Evolutionary conservation across 768 basidiomycete species (phyloP).

Genomic region (Boletus eberwhitei): DNA sequence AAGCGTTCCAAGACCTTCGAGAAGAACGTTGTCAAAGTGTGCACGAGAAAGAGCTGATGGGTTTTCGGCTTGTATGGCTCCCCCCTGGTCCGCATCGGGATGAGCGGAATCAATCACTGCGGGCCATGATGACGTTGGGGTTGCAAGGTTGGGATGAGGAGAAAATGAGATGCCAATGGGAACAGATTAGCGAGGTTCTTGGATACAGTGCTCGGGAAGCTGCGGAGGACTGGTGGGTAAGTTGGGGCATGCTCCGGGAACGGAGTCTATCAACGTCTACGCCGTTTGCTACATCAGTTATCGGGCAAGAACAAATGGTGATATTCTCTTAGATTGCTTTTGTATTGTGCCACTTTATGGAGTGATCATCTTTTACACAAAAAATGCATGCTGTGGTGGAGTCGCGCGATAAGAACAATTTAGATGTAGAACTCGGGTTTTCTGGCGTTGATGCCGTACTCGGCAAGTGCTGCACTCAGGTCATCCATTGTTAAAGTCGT

Average conservation of each 20-base stretch:
- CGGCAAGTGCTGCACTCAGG: conserved; percentile 84
- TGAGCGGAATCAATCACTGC: conserved; percentile 38
- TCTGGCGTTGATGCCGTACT: conserved; percentile 92
- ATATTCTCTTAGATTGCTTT: background rate
- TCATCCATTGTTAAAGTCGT: conserved; percentile 98
- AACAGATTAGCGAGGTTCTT: conserved; percentile 45
- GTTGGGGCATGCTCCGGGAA: conserved; percentile 45
- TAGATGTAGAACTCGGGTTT: conserved; percentile 94
- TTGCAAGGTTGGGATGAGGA: conserved; percentile 43
- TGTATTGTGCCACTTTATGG: background rate
- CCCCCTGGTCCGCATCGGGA: conserved; percentile 41
- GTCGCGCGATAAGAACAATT: conserved; percentile 5
- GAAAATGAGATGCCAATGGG: conserved; percentile 46
- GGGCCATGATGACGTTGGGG: conserved; percentile 9
- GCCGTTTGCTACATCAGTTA: background rate
- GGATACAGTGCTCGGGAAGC: conserved; percentile 49
- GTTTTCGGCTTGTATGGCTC: conserved; percentile 39
- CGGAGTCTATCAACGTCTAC: conserved; percentile 17
- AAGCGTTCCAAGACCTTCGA: conserved; percentile 55
- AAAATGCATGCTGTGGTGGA: background rate
- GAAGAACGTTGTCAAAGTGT: conserved; percentile 41
- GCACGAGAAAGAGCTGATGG: conserved; percentile 40
- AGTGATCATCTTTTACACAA: conserved; percentile 1
- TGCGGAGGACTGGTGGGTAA: conserved; percentile 61
- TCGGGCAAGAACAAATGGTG: background rate